Percentiles rank a stretch among this genome's conserved stretches.
Evolutionary conservation across 169 alveolate species (phyloP).

Genomic region (Ichthyophthirius multifiliis): DNA sequence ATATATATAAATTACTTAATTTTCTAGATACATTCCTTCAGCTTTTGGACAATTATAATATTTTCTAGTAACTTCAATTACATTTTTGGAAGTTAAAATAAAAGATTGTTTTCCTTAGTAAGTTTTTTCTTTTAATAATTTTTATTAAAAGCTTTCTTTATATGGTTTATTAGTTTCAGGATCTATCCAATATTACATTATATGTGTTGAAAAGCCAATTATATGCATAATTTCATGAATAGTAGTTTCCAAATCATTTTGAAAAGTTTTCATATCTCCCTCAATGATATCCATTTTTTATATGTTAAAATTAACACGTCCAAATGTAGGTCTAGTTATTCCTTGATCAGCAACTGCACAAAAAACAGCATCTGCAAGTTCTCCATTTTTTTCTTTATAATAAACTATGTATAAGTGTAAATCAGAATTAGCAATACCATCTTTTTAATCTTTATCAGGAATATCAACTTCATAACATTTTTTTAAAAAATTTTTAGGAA

Average conservation of each 20-base stretch:
- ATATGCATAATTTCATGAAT: neutral
- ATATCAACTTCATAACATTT: neutral
- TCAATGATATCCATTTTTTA: neutral
- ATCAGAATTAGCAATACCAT: neutral
- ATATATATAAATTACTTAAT: constrained; percentile 15
- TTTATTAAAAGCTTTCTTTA: neutral
- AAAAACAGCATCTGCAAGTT: neutral
- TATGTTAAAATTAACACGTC: neutral
- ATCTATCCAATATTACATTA: neutral
- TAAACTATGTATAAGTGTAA: neutral
- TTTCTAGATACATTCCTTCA: constrained; percentile 51
- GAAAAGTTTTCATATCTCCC: neutral
- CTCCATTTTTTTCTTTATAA: too few relatives aligned
- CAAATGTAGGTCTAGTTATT: neutral
- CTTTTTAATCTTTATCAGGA: neutral
- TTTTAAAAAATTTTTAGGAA: neutral
- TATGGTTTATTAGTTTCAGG: neutral
- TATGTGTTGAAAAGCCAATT: neutral
- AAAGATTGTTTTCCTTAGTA: neutral
- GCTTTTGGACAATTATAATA: constrained; percentile 36
- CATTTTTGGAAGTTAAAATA: constrained; percentile 29
- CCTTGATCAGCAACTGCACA: neutral
- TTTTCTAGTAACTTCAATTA: constrained; percentile 26
- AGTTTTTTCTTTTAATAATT: neutral
- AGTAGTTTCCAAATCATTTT: neutral